A percentile compares a stretch with the other conserved stretches of the same genome.
These are phyloP conservation scores for Beauveria sp. DNA, from an alignment of 2,329 filamentous ascomycete genomes.

Conservation along the genomic window DNA sequence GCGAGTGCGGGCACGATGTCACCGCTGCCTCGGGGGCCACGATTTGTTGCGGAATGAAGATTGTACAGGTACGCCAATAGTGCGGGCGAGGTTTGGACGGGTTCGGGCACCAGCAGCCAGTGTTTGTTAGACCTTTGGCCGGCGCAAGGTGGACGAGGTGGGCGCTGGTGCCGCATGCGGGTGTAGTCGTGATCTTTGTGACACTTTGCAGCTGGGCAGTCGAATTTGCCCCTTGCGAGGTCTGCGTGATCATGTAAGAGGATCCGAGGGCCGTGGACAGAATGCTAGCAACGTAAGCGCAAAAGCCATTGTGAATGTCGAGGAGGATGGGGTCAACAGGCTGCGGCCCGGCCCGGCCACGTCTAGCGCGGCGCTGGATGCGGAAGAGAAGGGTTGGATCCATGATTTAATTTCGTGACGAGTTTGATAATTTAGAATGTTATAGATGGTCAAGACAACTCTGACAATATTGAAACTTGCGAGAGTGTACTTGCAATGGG, in stretches of 20 bases:
- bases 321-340: background rate
- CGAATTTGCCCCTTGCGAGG: background rate
- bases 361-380: slow-evolving; percentile 1
- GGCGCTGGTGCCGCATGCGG: background rate
- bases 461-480: background rate
- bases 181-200: background rate
- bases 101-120: slow-evolving; percentile 11
- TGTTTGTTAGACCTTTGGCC: background rate
- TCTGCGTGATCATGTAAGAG: background rate
- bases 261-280: background rate
- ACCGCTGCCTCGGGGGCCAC: background rate
- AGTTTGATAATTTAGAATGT: background rate
- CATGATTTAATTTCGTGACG: background rate
- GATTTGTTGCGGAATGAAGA: slow-evolving; percentile 4
- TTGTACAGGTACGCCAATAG: slow-evolving; percentile 8
- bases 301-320: slow-evolving; percentile 8
- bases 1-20: background rate
- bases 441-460: background rate
- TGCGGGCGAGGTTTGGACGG: slow-evolving; percentile 1
- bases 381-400: background rate
- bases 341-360: background rate
- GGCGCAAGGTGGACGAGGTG: slow-evolving; percentile 7
- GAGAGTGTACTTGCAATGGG: background rate
- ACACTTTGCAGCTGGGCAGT: background rate
- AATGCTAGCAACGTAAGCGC: slow-evolving; percentile 1